Evolutionary conservation across 495 filamentous ascomycete genomes (phyloP).

Genomic region (Lichina pygmaea): DNA sequence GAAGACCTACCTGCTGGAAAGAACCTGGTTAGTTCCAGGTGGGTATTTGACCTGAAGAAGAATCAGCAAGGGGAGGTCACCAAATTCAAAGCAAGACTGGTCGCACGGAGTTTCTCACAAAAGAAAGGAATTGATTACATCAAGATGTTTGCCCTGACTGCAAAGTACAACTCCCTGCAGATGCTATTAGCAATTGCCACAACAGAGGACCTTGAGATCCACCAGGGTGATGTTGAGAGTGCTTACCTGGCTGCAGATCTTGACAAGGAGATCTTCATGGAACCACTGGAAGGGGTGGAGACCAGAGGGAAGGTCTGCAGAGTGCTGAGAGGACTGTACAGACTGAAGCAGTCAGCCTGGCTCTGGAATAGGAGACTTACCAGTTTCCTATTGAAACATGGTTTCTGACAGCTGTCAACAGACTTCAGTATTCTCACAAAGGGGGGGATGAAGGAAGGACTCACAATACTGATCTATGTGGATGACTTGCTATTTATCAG

Average conservation of each 20-base stretch:
- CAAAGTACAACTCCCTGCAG: neutral
- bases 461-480: slow-evolving; percentile 4
- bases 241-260: neutral
- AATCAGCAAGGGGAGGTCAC: neutral
- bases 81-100: neutral
- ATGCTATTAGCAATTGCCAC: neutral
- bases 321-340: slow-evolving; percentile 4
- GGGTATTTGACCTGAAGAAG: slow-evolving; percentile 1
- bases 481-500: slow-evolving; percentile 5
- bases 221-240: neutral
- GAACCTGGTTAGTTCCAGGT: neutral
- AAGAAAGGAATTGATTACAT: neutral
- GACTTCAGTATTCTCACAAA: slow-evolving; percentile 3
- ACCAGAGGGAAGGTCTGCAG: neutral
- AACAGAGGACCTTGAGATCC: neutral
- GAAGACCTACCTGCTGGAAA: neutral
- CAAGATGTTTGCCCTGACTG: neutral
- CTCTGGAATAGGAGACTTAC: slow-evolving; percentile 4
- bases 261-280: neutral
- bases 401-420: slow-evolving; percentile 1
- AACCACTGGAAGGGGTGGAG: neutral
- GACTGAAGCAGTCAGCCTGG: slow-evolving; percentile 6
- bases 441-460: neutral
- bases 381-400: slow-evolving; percentile 2
- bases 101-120: neutral